Conservation (phyloP, 495 filamentous ascomycete genomes). For the Penicillium crystallinum region DNA sequence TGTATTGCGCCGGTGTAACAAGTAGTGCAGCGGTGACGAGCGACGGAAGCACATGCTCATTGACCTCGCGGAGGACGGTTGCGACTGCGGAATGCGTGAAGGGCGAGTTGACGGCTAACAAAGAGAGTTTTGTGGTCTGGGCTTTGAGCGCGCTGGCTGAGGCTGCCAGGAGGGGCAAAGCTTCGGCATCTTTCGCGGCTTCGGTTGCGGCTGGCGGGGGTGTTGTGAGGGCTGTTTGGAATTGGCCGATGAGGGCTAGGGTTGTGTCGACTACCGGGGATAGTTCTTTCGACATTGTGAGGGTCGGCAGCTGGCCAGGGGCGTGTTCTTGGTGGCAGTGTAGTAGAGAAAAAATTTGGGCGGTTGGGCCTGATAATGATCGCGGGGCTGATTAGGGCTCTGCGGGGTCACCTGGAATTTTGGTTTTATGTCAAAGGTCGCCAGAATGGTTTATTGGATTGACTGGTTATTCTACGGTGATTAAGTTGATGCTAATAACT, state of each 20-base stretch:
- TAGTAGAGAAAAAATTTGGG: slow-evolving; percentile 26
- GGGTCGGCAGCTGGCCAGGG: not conserved
- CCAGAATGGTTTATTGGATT: not conserved
- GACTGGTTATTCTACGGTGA: not conserved
- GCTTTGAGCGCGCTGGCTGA: slow-evolving; percentile 65
- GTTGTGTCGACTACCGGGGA: slow-evolving; percentile 27
- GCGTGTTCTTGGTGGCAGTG: not conserved
- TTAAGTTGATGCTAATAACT: not conserved
- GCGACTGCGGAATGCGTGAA: slow-evolving; percentile 73
- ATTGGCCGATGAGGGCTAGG: slow-evolving; percentile 31
- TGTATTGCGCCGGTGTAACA: slow-evolving; percentile 53
- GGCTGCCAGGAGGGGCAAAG: slow-evolving; percentile 59
- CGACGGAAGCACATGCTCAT: slow-evolving; percentile 61
- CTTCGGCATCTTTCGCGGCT: slow-evolving; percentile 34
- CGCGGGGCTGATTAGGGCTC: slow-evolving; percentile 38
- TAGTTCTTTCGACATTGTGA: slow-evolving; percentile 40
- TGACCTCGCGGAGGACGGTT: slow-evolving; percentile 60
- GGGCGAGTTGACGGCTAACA: slow-evolving; percentile 76
- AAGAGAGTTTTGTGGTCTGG: slow-evolving; percentile 79
- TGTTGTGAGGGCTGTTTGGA: slow-evolving; percentile 33
- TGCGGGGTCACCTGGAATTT: slow-evolving; percentile 27
- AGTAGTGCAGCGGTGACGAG: slow-evolving; percentile 64
- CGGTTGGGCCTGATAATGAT: slow-evolving; percentile 14
- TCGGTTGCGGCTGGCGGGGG: slow-evolving; percentile 13
- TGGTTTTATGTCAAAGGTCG: not conserved